Percentiles rank a stretch among this genome's conserved stretches.
These are phyloP conservation scores for Aspergillus pseudoviridinutans DNA, from an alignment of 2,329 filamentous ascomycete genomes.

Conservation along the genomic window DNA sequence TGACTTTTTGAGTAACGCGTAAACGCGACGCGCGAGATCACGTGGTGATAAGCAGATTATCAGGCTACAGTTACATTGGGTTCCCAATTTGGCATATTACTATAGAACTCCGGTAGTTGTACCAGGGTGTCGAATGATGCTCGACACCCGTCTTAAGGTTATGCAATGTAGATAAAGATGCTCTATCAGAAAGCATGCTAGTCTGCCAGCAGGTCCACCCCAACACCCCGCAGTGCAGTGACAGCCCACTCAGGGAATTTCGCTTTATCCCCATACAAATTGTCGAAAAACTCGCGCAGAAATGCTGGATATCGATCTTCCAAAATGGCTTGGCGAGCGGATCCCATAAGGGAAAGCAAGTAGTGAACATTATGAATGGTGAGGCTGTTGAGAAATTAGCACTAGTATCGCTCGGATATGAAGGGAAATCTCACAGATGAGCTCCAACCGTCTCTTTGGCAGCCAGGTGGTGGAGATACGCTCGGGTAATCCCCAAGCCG, in stretches of 20 bases:
- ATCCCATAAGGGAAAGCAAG: slow-evolving; percentile 76
- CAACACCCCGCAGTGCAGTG: slow-evolving; percentile 71
- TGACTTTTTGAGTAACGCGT: slow-evolving; percentile 13
- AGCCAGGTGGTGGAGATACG: slow-evolving; percentile 86
- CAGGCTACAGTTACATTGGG: neutral
- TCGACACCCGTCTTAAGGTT: neutral
- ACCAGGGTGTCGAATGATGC: neutral
- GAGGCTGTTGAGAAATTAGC: slow-evolving; percentile 51
- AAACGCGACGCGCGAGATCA: slow-evolving; percentile 25
- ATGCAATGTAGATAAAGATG: neutral
- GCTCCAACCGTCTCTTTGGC: slow-evolving; percentile 95
- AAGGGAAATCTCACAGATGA: slow-evolving; percentile 48
- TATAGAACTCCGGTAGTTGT: neutral
- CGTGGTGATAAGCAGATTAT: slow-evolving; percentile 10
- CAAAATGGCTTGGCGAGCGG: slow-evolving; percentile 71
- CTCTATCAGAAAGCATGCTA: slow-evolving; percentile 5
- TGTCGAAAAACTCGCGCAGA: slow-evolving; percentile 70
- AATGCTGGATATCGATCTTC: slow-evolving; percentile 77
- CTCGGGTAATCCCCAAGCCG: slow-evolving; percentile 75
- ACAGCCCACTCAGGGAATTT: slow-evolving; percentile 82
- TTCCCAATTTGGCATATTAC: neutral
- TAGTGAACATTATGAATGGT: slow-evolving; percentile 97
- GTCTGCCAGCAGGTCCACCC: slow-evolving; percentile 63
- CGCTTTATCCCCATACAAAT: slow-evolving; percentile 62
- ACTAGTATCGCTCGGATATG: neutral